Evolutionary conservation across 352 stramenopile species (phyloP).

Genomic region (Phytophthora fragariaefolia): DNA sequence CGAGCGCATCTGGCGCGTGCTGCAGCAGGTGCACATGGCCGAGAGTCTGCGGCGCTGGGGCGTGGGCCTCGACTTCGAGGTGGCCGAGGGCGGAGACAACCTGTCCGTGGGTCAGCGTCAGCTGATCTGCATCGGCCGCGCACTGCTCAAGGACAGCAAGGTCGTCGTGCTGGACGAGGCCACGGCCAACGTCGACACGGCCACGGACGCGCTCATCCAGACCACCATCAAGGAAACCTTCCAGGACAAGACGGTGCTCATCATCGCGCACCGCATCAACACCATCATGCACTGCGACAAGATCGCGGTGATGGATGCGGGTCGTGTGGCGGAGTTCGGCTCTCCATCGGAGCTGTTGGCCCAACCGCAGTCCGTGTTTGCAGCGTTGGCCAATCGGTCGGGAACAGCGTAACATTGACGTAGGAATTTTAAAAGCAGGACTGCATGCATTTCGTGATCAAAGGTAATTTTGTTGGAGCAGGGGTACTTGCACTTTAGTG

Average conservation of each 20-base stretch:
- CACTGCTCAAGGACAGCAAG: conserved; percentile 17
- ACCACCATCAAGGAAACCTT: conserved; percentile 3
- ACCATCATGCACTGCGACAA: conserved; percentile 9
- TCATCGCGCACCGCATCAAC: conserved; percentile 9
- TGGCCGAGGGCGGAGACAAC: conserved; percentile 94
- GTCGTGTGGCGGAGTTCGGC: conserved; percentile 28
- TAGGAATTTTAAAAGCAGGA: too few relatives aligned
- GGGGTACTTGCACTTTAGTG: too few relatives aligned
- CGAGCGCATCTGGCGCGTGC: conserved; percentile 59
- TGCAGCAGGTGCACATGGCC: conserved; percentile 72
- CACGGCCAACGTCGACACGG: conserved; percentile 9
- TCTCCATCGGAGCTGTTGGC: conserved; percentile 74
- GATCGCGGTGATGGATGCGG: conserved; percentile 21
- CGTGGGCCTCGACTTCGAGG: conserved; percentile 78
- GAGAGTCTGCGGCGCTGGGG: conserved; percentile 54
- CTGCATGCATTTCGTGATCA: too few relatives aligned
- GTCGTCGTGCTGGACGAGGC: conserved; percentile 7
- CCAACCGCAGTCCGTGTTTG: conserved; percentile 46
- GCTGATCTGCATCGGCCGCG: conserved; percentile 93
- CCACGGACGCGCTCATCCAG: conserved; percentile 9
- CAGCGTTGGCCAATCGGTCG: neutral
- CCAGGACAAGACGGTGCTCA: conserved; percentile 6
- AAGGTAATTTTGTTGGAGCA: too few relatives aligned
- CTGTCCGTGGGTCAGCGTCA: conserved; percentile 95
- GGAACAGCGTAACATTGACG: neutral